These are phyloP conservation scores for Mortierella sp. DNA, from an alignment of 371 early-diverging fungal genomes.

Conservation along the genomic window DNA sequence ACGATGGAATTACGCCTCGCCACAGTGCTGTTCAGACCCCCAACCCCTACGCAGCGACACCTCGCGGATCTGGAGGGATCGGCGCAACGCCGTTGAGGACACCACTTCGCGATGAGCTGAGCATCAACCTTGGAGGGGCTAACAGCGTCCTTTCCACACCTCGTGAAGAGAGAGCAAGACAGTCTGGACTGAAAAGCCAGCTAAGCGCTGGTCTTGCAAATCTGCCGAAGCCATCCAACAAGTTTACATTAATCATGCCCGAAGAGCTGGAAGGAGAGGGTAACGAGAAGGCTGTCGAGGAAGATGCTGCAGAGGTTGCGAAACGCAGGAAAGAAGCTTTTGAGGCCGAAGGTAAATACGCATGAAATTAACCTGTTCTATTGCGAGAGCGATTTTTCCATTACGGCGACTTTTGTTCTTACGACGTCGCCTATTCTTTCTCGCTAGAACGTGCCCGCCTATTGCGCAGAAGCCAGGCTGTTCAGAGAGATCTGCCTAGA, in stretches of 20 bases:
- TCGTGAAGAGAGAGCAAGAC: slow-evolving; percentile 63
- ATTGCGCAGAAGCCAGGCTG: slow-evolving; percentile 75
- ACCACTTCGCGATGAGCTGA: slow-evolving; percentile 67
- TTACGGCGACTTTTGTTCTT: no score
- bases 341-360: slow-evolving; percentile 54
- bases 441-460: slow-evolving; percentile 61
- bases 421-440: no score
- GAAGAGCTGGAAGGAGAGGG: slow-evolving; percentile 67
- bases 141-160: slow-evolving; percentile 59
- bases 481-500: slow-evolving; percentile 84
- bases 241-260: slow-evolving; percentile 92
- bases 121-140: slow-evolving; percentile 54
- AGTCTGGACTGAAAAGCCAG: slow-evolving; percentile 63
- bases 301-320: slow-evolving; percentile 80
- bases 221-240: slow-evolving; percentile 94
- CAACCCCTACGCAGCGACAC: slow-evolving; percentile 77
- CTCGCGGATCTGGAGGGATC: slow-evolving; percentile 36
- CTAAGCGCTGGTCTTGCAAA: slow-evolving; percentile 65
- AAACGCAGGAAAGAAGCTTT: slow-evolving; percentile 61
- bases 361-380: no score
- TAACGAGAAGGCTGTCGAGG: slow-evolving; percentile 40
- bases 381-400: not conserved
- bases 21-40: slow-evolving; percentile 78
- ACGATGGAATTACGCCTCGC: slow-evolving; percentile 77
- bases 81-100: slow-evolving; percentile 62